Percentiles rank a stretch among this genome's conserved stretches.
phyloP scores from a whole-genome alignment of 768 basidiomycete species.

The Boletus rubropictus region DNA sequence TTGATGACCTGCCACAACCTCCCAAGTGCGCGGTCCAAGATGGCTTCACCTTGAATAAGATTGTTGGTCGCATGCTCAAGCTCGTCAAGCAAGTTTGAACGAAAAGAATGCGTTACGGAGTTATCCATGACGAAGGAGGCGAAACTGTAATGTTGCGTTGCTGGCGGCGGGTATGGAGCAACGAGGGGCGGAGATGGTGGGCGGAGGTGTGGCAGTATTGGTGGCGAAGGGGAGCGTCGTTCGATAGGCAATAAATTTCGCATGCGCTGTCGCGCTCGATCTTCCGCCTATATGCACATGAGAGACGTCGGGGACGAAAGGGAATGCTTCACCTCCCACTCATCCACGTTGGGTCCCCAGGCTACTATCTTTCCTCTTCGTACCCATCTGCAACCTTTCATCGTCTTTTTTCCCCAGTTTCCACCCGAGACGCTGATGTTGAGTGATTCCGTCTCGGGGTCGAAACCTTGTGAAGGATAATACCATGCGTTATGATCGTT shows the following conservation, averaged over 20 bases:
- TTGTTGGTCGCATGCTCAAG: slow-evolving; percentile 77
- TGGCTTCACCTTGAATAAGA: slow-evolving; percentile 78
- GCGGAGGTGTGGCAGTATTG: slow-evolving; percentile 66
- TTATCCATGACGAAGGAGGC: slow-evolving; percentile 84
- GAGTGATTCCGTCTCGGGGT: slow-evolving; percentile 58
- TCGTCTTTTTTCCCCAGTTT: slow-evolving; percentile 81
- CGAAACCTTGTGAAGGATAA: slow-evolving; percentile 73
- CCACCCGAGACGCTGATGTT: slow-evolving; percentile 47
- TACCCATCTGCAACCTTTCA: slow-evolving; percentile 75
- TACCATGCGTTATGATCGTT: slow-evolving; percentile 79
- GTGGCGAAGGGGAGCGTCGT: slow-evolving; percentile 65
- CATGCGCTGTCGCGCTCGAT: slow-evolving; percentile 76
- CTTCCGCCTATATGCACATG: slow-evolving; percentile 54
- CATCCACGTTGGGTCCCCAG: slow-evolving; percentile 81
- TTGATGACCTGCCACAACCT: slow-evolving; percentile 76
- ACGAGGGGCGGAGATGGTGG: slow-evolving; percentile 74
- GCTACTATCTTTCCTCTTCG: slow-evolving; percentile 74
- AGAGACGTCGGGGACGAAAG: slow-evolving; percentile 7
- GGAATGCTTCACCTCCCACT: slow-evolving; percentile 63
- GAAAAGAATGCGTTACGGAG: slow-evolving; percentile 77
- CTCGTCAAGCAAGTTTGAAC: slow-evolving; percentile 70
- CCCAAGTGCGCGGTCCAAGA: slow-evolving; percentile 68
- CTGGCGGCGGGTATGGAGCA: slow-evolving; percentile 69
- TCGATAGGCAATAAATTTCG: slow-evolving; percentile 57
- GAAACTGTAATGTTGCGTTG: slow-evolving; percentile 64